Conservation (phyloP, 495 filamentous ascomycete genomes). For the Platismatia glauca region DNA sequence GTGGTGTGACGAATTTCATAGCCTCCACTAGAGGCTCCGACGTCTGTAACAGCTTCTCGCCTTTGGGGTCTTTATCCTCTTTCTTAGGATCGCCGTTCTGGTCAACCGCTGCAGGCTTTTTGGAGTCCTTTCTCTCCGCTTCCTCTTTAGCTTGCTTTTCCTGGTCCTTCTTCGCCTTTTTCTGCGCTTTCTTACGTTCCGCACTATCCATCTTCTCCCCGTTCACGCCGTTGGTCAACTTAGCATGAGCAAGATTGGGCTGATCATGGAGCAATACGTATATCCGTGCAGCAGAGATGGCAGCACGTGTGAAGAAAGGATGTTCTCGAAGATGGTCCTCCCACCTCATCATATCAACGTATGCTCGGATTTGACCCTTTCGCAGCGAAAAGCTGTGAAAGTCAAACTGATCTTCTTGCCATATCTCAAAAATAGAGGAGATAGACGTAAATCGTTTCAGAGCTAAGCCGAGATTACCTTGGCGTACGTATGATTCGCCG, state of each 20-base stretch:
- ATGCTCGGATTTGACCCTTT: slow-evolving; percentile 91
- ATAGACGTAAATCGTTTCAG: slow-evolving; percentile 83
- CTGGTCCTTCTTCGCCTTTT: slow-evolving; percentile 91
- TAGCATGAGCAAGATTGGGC: slow-evolving; percentile 51
- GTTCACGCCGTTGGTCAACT: slow-evolving; percentile 45
- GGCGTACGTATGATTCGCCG: slow-evolving; percentile 78
- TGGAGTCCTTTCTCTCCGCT: slow-evolving; percentile 64
- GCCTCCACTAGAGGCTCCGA: slow-evolving; percentile 75
- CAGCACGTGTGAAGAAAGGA: slow-evolving; percentile 85
- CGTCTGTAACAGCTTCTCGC: slow-evolving; percentile 65
- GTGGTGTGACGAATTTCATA: slow-evolving; percentile 71
- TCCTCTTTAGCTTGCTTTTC: slow-evolving; percentile 76
- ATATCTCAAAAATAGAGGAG: slow-evolving; percentile 88
- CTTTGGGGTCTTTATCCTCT: slow-evolving; percentile 82
- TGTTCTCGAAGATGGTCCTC: slow-evolving; percentile 85
- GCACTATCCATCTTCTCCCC: slow-evolving; percentile 51
- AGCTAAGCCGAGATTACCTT: slow-evolving; percentile 72
- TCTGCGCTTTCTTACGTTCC: slow-evolving; percentile 84
- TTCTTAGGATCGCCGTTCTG: slow-evolving; percentile 53
- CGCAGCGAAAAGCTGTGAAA: slow-evolving; percentile 95
- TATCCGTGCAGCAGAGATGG: slow-evolving; percentile 67
- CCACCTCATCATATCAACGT: slow-evolving; percentile 94
- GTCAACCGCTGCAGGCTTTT: slow-evolving; percentile 39
- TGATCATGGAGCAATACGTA: slow-evolving; percentile 76
- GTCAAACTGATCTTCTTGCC: slow-evolving; percentile 98